Evolutionary conservation across 805 yeast species (phyloP).

Genomic region (Kluyveromyces wickerhamii): DNA sequence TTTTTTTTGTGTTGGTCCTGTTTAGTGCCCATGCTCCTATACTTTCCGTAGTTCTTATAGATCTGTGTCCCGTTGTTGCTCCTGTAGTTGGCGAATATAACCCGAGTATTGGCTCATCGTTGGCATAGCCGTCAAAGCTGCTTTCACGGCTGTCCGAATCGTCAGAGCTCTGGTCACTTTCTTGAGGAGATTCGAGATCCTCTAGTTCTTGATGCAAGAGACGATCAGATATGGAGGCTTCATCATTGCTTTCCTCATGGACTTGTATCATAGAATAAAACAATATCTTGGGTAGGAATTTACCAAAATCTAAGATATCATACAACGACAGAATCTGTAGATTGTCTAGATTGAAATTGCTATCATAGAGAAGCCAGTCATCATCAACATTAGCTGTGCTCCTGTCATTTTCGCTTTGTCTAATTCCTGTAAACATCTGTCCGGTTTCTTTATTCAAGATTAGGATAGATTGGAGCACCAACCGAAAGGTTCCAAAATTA

Average conservation of each 20-base stretch:
- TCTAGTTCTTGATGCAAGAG: too few relatives aligned
- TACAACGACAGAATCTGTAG: constrained; percentile 29
- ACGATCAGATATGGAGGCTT: too few relatives aligned
- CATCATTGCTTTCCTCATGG: neutral
- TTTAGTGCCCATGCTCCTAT: constrained; percentile 24
- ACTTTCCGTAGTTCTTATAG: constrained; percentile 25
- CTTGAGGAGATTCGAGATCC: too few relatives aligned
- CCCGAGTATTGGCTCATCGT: neutral
- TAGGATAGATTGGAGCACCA: constrained; percentile 28
- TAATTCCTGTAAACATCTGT: constrained; percentile 27
- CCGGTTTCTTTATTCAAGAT: constrained; percentile 20
- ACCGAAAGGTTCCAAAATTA: constrained; percentile 25
- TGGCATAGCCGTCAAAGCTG: neutral
- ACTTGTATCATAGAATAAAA: constrained; percentile 19
- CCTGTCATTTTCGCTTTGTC: constrained; percentile 24
- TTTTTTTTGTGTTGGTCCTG: constrained; percentile 8
- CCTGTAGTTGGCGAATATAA: neutral
- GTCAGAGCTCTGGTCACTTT: constrained; percentile 1
- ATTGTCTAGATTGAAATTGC: constrained; percentile 31
- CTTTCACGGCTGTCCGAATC: neutral
- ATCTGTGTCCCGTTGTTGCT: constrained; percentile 23
- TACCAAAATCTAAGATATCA: constrained; percentile 28
- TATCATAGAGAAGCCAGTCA: constrained; percentile 37
- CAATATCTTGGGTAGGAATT: constrained; percentile 25
- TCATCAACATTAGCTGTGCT: constrained; percentile 28